These are phyloP conservation scores for Sequoia sempervirens DNA, from an alignment of 75 land plant species.

Conservation along the genomic window DNA sequence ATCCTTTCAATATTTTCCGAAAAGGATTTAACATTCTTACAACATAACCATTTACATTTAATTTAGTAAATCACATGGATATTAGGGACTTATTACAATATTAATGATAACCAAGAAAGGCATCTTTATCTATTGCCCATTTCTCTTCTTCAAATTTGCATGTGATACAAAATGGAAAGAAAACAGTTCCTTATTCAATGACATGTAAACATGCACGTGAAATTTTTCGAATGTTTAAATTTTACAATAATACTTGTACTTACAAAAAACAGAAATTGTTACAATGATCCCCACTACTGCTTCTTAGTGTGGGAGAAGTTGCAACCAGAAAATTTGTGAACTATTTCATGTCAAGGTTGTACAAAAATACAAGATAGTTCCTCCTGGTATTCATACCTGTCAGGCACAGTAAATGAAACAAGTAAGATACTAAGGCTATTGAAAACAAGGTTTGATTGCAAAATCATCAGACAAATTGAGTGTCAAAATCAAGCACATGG, in stretches of 20 bases:
- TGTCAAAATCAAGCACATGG: not conserved
- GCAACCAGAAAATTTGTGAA: not conserved
- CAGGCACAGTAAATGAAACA: not conserved
- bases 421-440: not conserved
- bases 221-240: not conserved
- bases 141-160: not conserved
- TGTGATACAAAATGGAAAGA: not conserved
- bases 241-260: not conserved
- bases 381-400: not conserved
- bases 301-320: not conserved
- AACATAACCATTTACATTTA: not conserved
- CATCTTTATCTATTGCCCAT: not conserved
- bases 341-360: not conserved
- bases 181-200: not conserved
- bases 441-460: not conserved
- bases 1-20: not conserved
- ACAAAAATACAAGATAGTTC: constrained; percentile 3
- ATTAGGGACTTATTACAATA: not conserved
- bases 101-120: not conserved
- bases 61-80: not conserved
- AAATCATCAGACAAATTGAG: not conserved
- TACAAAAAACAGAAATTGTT: not conserved
- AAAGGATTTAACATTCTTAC: not conserved
- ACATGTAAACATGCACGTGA: not conserved
- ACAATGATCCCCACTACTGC: not conserved